A percentile compares a stretch with the other conserved stretches of the same genome.
These are phyloP conservation scores for Ambrosia artemisiifolia DNA, from an alignment of 129 eudicot genomes.

Conservation along the genomic window DNA sequence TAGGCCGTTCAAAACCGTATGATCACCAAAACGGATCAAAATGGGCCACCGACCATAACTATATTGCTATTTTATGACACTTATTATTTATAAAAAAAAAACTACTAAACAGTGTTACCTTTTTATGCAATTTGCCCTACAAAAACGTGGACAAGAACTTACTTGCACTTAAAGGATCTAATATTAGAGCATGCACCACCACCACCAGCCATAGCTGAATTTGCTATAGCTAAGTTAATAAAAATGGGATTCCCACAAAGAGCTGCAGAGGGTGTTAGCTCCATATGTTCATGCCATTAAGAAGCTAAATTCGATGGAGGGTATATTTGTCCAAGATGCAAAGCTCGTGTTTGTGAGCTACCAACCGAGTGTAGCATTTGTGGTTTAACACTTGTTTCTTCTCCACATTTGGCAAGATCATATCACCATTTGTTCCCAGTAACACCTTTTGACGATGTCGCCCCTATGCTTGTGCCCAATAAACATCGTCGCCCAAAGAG, in stretches of 20 bases:
- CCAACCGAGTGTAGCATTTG: slow-evolving; percentile 94
- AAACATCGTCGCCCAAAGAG: slow-evolving; percentile 43
- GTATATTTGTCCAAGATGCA: slow-evolving; percentile 98
- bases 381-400: slow-evolving; percentile 95
- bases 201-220: slow-evolving; percentile 99
- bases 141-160: neutral
- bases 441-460: slow-evolving; percentile 77
- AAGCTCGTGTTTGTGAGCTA: slow-evolving; percentile 91
- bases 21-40: too few relatives aligned
- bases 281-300: slow-evolving; percentile 94
- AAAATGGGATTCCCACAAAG: slow-evolving; percentile 98
- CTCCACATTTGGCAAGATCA: slow-evolving; percentile 96
- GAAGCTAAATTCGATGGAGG: slow-evolving; percentile 96
- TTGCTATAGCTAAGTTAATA: slow-evolving; percentile 83
- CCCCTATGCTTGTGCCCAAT: slow-evolving; percentile 39
- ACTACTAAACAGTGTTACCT: neutral
- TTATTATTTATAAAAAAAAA: too few relatives aligned
- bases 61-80: too few relatives aligned
- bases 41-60: too few relatives aligned
- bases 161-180: slow-evolving; percentile 69
- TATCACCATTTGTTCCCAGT: slow-evolving; percentile 96
- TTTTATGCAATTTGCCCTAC: slow-evolving; percentile 4
- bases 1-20: too few relatives aligned
- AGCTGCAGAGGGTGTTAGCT: slow-evolving; percentile 89
- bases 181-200: slow-evolving; percentile 97